Conservation (phyloP, 177 flowering plant species). For the Vitis hybrid region DNA sequence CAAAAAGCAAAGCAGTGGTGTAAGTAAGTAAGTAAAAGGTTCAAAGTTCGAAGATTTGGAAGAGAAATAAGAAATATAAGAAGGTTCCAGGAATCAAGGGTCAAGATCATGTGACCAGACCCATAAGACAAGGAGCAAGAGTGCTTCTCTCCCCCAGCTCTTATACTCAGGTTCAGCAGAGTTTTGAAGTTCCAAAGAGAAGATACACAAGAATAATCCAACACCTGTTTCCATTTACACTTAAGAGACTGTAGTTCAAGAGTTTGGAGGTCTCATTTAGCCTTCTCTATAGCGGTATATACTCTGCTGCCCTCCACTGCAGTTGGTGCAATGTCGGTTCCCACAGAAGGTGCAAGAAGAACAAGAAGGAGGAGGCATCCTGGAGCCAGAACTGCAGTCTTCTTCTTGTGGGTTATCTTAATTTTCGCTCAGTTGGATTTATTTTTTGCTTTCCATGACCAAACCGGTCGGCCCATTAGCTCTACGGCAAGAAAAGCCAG, state of each 20-base stretch:
- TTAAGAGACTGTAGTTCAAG: neutral
- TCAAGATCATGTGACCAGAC: constrained; percentile 59
- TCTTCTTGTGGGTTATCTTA: constrained; percentile 41
- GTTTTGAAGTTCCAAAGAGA: neutral
- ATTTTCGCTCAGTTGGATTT: constrained; percentile 24
- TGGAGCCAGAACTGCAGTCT: constrained; percentile 17
- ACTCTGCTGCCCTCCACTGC: neutral
- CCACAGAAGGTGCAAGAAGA: constrained; percentile 4
- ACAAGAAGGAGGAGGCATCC: constrained; percentile 15
- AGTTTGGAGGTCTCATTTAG: no score
- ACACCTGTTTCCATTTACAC: neutral
- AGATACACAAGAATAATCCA: neutral
- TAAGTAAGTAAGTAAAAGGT: constrained; percentile 19
- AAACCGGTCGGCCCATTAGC: constrained; percentile 4
- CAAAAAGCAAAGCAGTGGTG: neutral
- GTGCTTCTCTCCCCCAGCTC: constrained; percentile 18
- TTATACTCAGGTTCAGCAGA: neutral
- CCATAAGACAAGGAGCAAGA: constrained; percentile 40
- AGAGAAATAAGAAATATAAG: constrained; percentile 33
- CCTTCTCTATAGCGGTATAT: no score
- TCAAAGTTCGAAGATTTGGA: constrained; percentile 41
- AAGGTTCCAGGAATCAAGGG: constrained; percentile 83
- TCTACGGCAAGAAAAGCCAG: constrained; percentile 38
- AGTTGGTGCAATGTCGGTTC: constrained; percentile 7
- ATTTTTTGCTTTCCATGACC: constrained; percentile 11